Conservation (phyloP, 164 flowering plant species). For the Euptelea pleiosperma region DNA sequence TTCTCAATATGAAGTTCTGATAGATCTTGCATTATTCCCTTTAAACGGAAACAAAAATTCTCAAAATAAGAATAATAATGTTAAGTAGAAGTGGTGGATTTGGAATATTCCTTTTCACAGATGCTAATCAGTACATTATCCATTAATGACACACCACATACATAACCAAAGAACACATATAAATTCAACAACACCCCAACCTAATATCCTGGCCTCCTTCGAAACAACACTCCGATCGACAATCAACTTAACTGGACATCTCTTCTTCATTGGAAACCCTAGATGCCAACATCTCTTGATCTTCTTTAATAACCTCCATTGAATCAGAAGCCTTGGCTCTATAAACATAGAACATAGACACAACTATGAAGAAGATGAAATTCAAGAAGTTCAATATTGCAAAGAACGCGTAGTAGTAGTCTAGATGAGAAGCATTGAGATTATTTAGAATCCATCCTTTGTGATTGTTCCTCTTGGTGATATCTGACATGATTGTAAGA, state of each 20-base stretch:
- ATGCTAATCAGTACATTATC: too few relatives aligned
- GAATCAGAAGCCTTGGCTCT: slow-evolving; percentile 25
- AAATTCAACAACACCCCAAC: too few relatives aligned
- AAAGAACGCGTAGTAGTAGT: slow-evolving; percentile 29
- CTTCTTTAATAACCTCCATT: slow-evolving; percentile 10
- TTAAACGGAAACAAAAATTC: too few relatives aligned
- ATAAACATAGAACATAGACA: slow-evolving; percentile 24
- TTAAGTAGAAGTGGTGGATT: too few relatives aligned
- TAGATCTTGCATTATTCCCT: too few relatives aligned
- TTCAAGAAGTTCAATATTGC: slow-evolving; percentile 26
- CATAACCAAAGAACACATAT: too few relatives aligned
- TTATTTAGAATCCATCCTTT: slow-evolving; percentile 38
- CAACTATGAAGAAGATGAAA: slow-evolving; percentile 23
- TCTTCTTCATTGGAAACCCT: neutral
- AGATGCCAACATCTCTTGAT: neutral
- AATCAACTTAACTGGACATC: neutral
- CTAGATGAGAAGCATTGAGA: slow-evolving; percentile 38
- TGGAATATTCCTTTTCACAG: too few relatives aligned
- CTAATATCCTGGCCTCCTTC: too few relatives aligned
- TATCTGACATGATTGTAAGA: slow-evolving; percentile 23
- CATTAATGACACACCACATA: too few relatives aligned
- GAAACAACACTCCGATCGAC: too few relatives aligned
- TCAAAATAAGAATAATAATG: too few relatives aligned
- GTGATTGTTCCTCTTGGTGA: slow-evolving; percentile 27
- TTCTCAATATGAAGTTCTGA: too few relatives aligned